Conservation (phyloP, 768 basidiomycete genomes). For the Glaciozyma martinii region DNA sequence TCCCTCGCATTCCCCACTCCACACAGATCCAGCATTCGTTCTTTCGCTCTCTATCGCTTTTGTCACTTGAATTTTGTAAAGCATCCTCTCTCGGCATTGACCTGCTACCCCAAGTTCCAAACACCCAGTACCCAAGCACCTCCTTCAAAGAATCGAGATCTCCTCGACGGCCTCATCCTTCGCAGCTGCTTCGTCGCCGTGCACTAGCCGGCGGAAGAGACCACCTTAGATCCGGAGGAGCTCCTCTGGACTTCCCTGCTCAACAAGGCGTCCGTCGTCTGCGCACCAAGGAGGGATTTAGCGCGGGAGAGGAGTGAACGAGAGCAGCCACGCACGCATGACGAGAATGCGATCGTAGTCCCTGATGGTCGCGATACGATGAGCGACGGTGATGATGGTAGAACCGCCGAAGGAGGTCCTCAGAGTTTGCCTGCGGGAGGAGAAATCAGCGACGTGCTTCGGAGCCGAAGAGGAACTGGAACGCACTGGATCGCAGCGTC, state of each 20-base stretch:
- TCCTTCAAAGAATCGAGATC: too few relatives aligned
- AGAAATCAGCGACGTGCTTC: too few relatives aligned
- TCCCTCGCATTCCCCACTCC: background rate
- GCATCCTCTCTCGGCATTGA: too few relatives aligned
- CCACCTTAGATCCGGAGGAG: background rate
- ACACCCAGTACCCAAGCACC: too few relatives aligned
- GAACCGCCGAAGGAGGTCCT: background rate
- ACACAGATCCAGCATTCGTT: background rate
- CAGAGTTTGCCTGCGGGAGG: background rate
- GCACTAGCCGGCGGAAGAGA: background rate
- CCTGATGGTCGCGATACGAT: background rate
- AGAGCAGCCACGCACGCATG: background rate
- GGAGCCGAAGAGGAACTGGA: too few relatives aligned
- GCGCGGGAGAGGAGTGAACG: background rate
- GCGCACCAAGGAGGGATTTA: background rate
- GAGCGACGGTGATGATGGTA: background rate
- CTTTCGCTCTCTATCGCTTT: background rate
- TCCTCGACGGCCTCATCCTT: too few relatives aligned
- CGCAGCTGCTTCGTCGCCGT: background rate
- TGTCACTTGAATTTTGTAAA: too few relatives aligned
- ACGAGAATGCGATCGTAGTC: background rate
- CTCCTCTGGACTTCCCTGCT: background rate
- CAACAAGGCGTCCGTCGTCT: background rate
- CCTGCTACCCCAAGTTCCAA: too few relatives aligned
- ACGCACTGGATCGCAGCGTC: background rate